These are phyloP conservation scores for Pythium vanterpoolii DNA, from an alignment of 352 stramenopile species.

Conservation along the genomic window DNA sequence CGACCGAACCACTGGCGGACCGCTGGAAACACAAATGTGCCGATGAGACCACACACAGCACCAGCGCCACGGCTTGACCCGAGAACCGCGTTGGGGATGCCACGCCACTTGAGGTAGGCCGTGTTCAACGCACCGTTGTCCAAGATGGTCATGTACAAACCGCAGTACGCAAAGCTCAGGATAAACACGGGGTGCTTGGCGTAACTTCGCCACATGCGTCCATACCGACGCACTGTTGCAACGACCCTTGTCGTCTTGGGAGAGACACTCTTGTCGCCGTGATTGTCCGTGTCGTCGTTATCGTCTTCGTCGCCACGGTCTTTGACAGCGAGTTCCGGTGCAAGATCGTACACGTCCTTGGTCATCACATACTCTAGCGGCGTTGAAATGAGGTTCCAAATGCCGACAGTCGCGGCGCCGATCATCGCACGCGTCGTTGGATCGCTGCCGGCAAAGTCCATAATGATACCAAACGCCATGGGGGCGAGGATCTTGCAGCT, in stretches of 20 bases:
- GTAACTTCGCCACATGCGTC: constrained; percentile 21
- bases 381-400: constrained; percentile 81
- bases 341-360: constrained; percentile 66
- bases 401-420: constrained; percentile 52
- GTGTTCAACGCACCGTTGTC: constrained; percentile 25
- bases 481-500: constrained; percentile 75
- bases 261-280: background rate
- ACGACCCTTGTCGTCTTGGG: background rate
- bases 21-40: constrained; percentile 23
- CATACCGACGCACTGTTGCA: background rate
- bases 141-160: constrained; percentile 26
- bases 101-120: constrained; percentile 27
- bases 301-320: constrained; percentile 14
- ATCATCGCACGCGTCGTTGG: constrained; percentile 62
- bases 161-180: constrained; percentile 25
- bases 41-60: constrained; percentile 18
- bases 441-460: constrained; percentile 67
- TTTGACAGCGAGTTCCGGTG: constrained; percentile 40
- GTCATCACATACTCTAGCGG: constrained; percentile 79
- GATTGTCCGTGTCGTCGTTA: constrained; percentile 5
- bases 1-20: constrained; percentile 17
- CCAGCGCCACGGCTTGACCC: constrained; percentile 19
- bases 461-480: constrained; percentile 74
- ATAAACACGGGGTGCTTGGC: constrained; percentile 21
- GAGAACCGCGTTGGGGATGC: constrained; percentile 20